Evolutionary conservation across 495 filamentous ascomycete species (phyloP).

Genomic region (Aspergillus nidulans): DNA sequence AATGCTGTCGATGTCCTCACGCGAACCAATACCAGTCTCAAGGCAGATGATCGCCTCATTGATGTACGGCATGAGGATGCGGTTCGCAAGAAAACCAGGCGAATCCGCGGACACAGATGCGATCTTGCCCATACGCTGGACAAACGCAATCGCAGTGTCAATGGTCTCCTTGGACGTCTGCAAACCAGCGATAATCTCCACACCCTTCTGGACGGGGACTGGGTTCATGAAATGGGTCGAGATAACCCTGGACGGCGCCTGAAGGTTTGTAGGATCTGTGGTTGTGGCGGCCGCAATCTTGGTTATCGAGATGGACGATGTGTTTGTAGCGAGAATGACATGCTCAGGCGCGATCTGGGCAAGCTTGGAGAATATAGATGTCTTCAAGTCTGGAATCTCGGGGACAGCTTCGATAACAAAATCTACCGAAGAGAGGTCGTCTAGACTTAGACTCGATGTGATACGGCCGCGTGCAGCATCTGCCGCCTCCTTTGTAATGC

Average conservation of each 20-base stretch:
- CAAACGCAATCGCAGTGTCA: constrained; percentile 79
- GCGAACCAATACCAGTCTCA: constrained; percentile 82
- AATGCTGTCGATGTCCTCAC: constrained; percentile 89
- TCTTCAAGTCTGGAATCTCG: constrained; percentile 85
- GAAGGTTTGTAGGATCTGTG: constrained; percentile 68
- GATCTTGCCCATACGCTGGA: constrained; percentile 89
- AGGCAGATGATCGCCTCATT: constrained; percentile 97
- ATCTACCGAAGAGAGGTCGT: constrained; percentile 78
- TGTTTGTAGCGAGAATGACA: constrained; percentile 94
- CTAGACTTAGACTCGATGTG: constrained; percentile 64
- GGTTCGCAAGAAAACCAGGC: constrained; percentile 92
- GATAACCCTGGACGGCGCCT: constrained; percentile 81
- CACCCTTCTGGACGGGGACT: constrained; percentile 92
- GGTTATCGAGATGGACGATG: constrained; percentile 94
- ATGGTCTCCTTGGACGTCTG: constrained; percentile 83
- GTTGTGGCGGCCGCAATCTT: constrained; percentile 86
- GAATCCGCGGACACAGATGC: constrained; percentile 80
- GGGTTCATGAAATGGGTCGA: constrained; percentile 99
- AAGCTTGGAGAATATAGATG: constrained; percentile 78
- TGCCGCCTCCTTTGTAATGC: constrained; percentile 74
- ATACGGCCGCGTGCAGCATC: constrained; percentile 65
- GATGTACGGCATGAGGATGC: constrained; percentile 98
- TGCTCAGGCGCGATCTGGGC: constrained; percentile 81
- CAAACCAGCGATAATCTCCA: constrained; percentile 92
- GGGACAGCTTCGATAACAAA: constrained; percentile 98